Conservation (phyloP, 208 protist species). For the Giardia muris region DNA sequence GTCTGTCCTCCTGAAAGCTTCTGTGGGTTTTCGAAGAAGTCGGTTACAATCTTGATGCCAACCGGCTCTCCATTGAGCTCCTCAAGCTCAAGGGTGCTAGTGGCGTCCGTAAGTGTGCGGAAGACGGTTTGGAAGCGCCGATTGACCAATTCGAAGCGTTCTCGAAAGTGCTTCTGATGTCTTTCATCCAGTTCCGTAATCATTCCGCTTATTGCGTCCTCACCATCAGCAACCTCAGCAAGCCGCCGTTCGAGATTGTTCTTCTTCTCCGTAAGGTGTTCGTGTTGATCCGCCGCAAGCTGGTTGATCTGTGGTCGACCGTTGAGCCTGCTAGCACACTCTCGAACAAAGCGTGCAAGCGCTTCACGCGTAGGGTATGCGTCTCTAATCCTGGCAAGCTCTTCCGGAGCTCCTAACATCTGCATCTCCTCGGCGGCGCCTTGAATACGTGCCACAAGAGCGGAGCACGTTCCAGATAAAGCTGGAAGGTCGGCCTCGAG, state of each 20-base stretch:
- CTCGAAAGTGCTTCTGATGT: background rate
- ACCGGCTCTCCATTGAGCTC: background rate
- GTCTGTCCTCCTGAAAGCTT: background rate
- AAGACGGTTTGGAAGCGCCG: background rate
- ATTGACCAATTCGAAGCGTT: background rate
- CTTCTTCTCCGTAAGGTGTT: background rate
- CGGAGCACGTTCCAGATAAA: no score
- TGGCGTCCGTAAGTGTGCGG: background rate
- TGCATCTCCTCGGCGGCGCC: no score
- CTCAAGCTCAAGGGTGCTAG: background rate
- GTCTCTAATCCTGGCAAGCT: no score
- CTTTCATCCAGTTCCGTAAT: background rate
- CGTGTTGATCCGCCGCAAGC: background rate
- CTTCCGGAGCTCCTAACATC: no score
- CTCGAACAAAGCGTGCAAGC: no score
- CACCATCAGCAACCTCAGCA: background rate
- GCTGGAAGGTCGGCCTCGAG: no score
- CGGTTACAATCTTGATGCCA: background rate
- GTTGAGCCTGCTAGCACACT: no score
- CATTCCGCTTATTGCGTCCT: background rate
- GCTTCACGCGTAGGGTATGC: no score
- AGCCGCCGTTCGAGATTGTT: background rate
- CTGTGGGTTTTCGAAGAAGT: background rate
- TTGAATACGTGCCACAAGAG: no score
- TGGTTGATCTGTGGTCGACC: no score